Percentiles rank a stretch among this genome's conserved stretches.
These are phyloP conservation scores for Floccularia luteovirens DNA, from an alignment of 768 basidiomycete species.

Conservation along the genomic window DNA sequence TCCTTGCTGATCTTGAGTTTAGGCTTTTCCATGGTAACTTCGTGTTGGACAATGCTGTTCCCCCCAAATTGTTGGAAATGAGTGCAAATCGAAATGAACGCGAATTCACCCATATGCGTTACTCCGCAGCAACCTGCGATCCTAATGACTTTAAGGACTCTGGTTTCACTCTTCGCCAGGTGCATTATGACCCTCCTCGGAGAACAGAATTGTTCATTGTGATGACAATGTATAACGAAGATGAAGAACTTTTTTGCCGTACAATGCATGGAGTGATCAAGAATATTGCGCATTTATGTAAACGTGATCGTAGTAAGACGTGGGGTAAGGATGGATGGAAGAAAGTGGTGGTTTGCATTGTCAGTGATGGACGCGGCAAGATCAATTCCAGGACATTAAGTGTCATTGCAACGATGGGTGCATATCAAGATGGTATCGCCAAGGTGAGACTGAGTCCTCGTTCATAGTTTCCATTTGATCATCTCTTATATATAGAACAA, in stretches of 20 bases:
- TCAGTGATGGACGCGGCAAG: slow-evolving; percentile 80
- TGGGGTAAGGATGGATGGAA: slow-evolving; percentile 99
- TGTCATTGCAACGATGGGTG: slow-evolving; percentile 89
- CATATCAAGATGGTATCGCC: slow-evolving; percentile 90
- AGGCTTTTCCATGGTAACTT: slow-evolving; percentile 91
- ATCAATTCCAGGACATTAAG: slow-evolving; percentile 79
- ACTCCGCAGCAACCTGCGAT: slow-evolving; percentile 93
- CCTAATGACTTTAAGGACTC: slow-evolving; percentile 83
- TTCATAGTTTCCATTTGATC: not conserved
- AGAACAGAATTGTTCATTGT: slow-evolving; percentile 95
- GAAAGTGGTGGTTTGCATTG: slow-evolving; percentile 92
- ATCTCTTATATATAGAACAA: slow-evolving; percentile 36
- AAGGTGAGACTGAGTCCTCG: slow-evolving; percentile 40
- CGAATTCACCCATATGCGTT: slow-evolving; percentile 95
- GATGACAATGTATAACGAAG: slow-evolving; percentile 97
- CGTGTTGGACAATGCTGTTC: slow-evolving; percentile 85
- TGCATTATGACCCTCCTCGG: slow-evolving; percentile 86
- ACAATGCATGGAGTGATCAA: slow-evolving; percentile 97
- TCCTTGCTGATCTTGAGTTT: not conserved
- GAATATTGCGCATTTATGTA: slow-evolving; percentile 86
- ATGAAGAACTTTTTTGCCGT: slow-evolving; percentile 83
- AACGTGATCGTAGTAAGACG: slow-evolving; percentile 80
- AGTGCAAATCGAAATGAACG: slow-evolving; percentile 71
- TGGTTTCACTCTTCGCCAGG: slow-evolving; percentile 84
- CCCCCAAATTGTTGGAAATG: slow-evolving; percentile 84